phyloP scores from a whole-genome alignment of 305 asterid species.

The Fraxinus dipetala region DNA sequence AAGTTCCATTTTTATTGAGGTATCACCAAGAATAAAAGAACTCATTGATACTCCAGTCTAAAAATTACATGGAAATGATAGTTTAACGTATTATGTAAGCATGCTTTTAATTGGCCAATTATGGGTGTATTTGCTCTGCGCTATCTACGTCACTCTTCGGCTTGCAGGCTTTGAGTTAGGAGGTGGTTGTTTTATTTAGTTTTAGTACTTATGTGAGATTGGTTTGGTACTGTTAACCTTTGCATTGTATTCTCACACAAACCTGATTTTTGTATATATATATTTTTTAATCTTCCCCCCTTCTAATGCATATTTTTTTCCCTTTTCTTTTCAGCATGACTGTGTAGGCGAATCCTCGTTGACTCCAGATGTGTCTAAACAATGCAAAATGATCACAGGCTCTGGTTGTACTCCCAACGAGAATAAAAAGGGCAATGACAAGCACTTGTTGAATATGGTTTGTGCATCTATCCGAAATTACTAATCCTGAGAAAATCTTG shows the following conservation, averaged over 20 bases:
- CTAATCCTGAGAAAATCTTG: slow-evolving; percentile 18
- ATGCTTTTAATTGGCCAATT: neutral
- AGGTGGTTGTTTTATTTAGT: neutral
- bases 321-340: slow-evolving; percentile 27
- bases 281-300: neutral
- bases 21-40: neutral
- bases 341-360: slow-evolving; percentile 18
- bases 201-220: slow-evolving; percentile 3
- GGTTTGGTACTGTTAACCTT: neutral
- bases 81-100: neutral
- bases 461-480: slow-evolving; percentile 22
- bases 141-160: neutral
- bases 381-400: slow-evolving; percentile 18
- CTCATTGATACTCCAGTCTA: neutral
- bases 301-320: neutral
- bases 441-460: slow-evolving; percentile 28
- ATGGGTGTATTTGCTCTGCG: neutral
- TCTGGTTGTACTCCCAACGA: slow-evolving; percentile 14
- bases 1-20: slow-evolving; percentile 7
- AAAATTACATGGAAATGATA: neutral
- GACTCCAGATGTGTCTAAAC: slow-evolving; percentile 23
- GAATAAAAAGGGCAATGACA: slow-evolving; percentile 15
- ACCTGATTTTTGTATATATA: neutral
- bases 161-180: neutral
- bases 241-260: neutral